These are phyloP conservation scores for Colletotrichum horii DNA, from an alignment of 2,329 filamentous ascomycete species.

Conservation along the genomic window DNA sequence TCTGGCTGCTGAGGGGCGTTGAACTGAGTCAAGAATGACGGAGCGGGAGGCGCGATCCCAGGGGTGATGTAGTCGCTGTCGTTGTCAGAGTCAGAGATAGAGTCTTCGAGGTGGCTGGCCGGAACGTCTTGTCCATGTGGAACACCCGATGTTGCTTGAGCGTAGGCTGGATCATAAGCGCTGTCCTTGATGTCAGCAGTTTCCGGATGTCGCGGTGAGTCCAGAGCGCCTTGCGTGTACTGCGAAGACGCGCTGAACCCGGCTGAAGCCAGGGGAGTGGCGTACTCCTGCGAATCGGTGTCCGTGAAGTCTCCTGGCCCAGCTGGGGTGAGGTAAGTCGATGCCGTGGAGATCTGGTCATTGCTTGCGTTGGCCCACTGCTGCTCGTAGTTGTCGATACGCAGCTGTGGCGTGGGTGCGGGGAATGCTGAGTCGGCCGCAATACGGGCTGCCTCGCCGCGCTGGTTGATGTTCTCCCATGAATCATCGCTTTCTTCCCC, in stretches of 20 bases:
- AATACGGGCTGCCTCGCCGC: background rate
- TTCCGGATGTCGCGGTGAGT: background rate
- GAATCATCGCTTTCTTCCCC: conserved; percentile 22
- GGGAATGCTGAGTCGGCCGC: background rate
- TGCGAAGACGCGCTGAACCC: conserved; percentile 10
- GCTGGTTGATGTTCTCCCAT: conserved; percentile 10
- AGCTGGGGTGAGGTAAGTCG: background rate
- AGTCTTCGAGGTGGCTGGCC: conserved; percentile 23
- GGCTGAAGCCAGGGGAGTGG: conserved; percentile 11
- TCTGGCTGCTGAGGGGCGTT: background rate
- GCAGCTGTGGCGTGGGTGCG: background rate
- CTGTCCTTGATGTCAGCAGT: background rate
- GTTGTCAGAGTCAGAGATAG: conserved; percentile 22
- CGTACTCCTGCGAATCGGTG: conserved; percentile 16
- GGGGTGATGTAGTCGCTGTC: conserved; percentile 3
- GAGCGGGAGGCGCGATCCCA: background rate
- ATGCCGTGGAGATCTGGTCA: conserved; percentile 4
- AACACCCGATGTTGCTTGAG: background rate
- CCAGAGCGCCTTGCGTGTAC: conserved; percentile 1
- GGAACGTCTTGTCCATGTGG: background rate
- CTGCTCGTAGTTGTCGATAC: conserved; percentile 7
- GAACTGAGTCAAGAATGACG: conserved; percentile 6
- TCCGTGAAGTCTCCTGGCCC: conserved; percentile 16
- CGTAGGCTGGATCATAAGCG: background rate
- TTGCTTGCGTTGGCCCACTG: conserved; percentile 14